A percentile compares a stretch with the other conserved stretches of the same genome.
Conservation (phyloP, 306 rosid species). For the Dryas octopetala region DNA sequence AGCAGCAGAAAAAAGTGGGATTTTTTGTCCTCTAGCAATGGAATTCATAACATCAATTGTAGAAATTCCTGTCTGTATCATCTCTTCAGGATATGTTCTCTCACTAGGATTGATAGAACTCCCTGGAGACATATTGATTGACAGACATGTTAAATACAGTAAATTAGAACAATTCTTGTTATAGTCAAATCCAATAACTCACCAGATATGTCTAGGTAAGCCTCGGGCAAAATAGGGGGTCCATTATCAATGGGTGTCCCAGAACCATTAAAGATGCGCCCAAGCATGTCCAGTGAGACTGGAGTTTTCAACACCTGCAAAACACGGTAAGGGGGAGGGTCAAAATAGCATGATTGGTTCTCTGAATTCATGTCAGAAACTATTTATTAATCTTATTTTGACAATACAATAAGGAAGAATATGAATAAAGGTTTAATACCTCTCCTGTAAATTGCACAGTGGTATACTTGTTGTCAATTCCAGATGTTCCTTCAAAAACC, state of each 20-base stretch:
- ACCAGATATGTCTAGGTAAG: slow-evolving; percentile 98
- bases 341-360: slow-evolving; percentile 20
- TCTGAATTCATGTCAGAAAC: slow-evolving; percentile 11
- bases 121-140: slow-evolving; percentile 43
- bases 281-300: slow-evolving; percentile 97
- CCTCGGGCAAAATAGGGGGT: slow-evolving; percentile 98
- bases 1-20: slow-evolving; percentile 98
- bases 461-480: slow-evolving; percentile 95
- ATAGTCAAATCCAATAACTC: slow-evolving; percentile 21
- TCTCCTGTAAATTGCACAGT: slow-evolving; percentile 99
- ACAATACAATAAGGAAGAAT: slow-evolving; percentile 8
- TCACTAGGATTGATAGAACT: slow-evolving; percentile 99
- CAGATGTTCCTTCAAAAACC: slow-evolving; percentile 99
- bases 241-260: slow-evolving; percentile 99
- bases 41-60: slow-evolving; percentile 99
- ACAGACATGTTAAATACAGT: slow-evolving; percentile 8
- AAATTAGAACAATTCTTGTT: background rate
- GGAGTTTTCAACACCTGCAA: slow-evolving; percentile 96
- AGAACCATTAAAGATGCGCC: slow-evolving; percentile 97
- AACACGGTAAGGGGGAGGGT: slow-evolving; percentile 24
- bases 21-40: slow-evolving; percentile 99
- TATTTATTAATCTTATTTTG: background rate
- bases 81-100: slow-evolving; percentile 99
- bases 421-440: slow-evolving; percentile 48
- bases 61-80: slow-evolving; percentile 99